Conservation (phyloP, 306 rosid genomes). For the Ormosia semicastrata region DNA sequence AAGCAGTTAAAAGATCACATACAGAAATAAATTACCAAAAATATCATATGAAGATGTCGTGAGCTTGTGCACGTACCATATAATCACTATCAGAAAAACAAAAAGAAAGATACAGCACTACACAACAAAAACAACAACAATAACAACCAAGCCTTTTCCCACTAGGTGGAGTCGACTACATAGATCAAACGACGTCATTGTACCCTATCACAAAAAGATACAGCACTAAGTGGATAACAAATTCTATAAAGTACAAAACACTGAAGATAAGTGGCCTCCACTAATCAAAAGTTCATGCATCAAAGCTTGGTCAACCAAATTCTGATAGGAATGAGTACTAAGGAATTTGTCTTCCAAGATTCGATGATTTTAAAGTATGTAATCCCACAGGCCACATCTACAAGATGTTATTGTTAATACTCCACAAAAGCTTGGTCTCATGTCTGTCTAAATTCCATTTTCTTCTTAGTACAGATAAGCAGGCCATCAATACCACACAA, state of each 20-base stretch:
- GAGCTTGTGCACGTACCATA: background rate
- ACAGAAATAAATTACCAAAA: background rate
- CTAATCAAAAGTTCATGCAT: background rate
- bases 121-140: too few relatives aligned
- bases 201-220: too few relatives aligned
- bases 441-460: background rate
- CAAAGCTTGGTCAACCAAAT: background rate
- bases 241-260: background rate
- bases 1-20: background rate
- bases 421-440: background rate
- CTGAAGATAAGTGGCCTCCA: conserved; percentile 15
- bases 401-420: background rate
- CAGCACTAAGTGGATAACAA: background rate
- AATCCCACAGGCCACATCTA: background rate
- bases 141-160: too few relatives aligned
- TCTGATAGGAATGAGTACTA: background rate
- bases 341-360: background rate
- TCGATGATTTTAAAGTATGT: background rate
- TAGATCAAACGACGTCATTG: too few relatives aligned
- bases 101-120: background rate
- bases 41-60: background rate
- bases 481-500: background rate
- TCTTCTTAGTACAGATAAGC: background rate
- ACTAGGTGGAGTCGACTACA: too few relatives aligned
- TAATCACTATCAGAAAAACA: background rate